Evolutionary conservation across 306 rosid genomes (phyloP).

Genomic region (Senna tora): DNA sequence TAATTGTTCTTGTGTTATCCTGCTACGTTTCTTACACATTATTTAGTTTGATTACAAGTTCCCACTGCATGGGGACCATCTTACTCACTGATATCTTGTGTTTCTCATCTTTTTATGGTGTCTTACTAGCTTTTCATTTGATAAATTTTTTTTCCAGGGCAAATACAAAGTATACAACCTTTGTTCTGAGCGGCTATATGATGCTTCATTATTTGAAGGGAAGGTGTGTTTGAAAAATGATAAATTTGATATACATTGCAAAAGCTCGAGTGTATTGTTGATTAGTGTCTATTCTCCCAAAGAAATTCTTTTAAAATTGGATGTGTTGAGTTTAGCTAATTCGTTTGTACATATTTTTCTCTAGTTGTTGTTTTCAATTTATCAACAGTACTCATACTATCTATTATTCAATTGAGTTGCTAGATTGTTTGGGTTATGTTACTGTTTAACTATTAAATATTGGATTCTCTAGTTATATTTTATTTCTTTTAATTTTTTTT

Average conservation of each 20-base stretch:
- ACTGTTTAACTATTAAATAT: constrained; percentile 14
- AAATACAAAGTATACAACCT: constrained; percentile 98
- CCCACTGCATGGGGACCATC: constrained; percentile 16
- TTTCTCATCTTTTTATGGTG: constrained; percentile 30
- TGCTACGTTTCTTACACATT: constrained; percentile 20
- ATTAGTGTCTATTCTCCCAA: neutral
- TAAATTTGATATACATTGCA: constrained; percentile 8
- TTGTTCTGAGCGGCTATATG: constrained; percentile 96
- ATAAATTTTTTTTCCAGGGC: constrained; percentile 57
- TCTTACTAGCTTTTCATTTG: constrained; percentile 20
- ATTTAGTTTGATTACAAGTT: constrained; percentile 14
- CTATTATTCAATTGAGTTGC: constrained; percentile 32
- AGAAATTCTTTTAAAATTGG: neutral
- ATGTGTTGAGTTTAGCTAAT: neutral
- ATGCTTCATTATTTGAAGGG: constrained; percentile 95
- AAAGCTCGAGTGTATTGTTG: constrained; percentile 6
- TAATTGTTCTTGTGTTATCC: constrained; percentile 4
- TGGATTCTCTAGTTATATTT: constrained; percentile 3
- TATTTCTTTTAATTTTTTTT: constrained; percentile 31
- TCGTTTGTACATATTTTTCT: neutral
- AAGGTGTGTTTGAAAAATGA: constrained; percentile 63
- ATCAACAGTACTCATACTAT: neutral
- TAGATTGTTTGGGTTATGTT: neutral
- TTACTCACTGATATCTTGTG: constrained; percentile 12
- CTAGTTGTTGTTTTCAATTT: constrained; percentile 21